A percentile compares a stretch with the other conserved stretches of the same genome.
These are phyloP conservation scores for Vigna unguiculata DNA, from an alignment of 306 rosid genomes.

Conservation along the genomic window DNA sequence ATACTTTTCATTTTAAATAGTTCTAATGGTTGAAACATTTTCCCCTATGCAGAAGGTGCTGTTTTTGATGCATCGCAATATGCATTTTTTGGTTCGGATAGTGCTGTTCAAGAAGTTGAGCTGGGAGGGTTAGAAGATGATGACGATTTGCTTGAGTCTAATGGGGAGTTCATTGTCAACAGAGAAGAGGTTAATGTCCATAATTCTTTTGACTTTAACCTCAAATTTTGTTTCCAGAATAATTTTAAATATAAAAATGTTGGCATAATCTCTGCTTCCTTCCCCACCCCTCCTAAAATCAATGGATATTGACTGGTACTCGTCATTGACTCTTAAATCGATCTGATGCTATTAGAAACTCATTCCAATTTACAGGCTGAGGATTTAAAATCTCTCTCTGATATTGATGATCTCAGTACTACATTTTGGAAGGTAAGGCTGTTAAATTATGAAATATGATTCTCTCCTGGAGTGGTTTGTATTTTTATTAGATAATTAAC, in stretches of 20 bases:
- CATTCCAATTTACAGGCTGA: slow-evolving; percentile 48
- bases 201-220: not conserved
- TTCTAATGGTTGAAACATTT: slow-evolving; percentile 22
- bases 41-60: slow-evolving; percentile 44
- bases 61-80: slow-evolving; percentile 92
- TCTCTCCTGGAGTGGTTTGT: slow-evolving; percentile 32
- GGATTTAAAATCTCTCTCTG: slow-evolving; percentile 52
- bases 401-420: slow-evolving; percentile 58
- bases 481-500: slow-evolving; percentile 18
- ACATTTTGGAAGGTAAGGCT: slow-evolving; percentile 52
- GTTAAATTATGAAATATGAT: slow-evolving; percentile 15
- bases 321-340: slow-evolving; percentile 14
- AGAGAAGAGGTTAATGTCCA: slow-evolving; percentile 64
- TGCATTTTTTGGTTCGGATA: slow-evolving; percentile 85
- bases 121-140: slow-evolving; percentile 87
- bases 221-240: not conserved
- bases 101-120: slow-evolving; percentile 77
- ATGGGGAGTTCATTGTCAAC: slow-evolving; percentile 79
- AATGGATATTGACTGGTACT: slow-evolving; percentile 7
- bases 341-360: slow-evolving; percentile 7
- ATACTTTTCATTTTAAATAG: not conserved
- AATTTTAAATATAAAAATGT: slow-evolving; percentile 20
- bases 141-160: slow-evolving; percentile 56
- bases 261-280: not conserved
- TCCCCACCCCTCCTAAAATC: not conserved